phyloP scores from a whole-genome alignment of 1,284 basidiomycete genomes.

The Somion occarium region DNA sequence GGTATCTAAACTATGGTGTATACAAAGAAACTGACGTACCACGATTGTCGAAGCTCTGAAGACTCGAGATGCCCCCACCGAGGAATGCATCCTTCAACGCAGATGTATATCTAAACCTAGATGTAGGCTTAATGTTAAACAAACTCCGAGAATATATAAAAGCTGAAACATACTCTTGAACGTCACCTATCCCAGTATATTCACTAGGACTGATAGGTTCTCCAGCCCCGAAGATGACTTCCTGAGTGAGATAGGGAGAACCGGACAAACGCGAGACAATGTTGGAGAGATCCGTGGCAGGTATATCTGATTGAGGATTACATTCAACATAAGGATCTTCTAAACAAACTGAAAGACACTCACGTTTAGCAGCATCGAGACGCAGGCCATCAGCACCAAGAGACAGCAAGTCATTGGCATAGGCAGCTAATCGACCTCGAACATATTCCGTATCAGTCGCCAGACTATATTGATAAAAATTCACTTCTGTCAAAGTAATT shows the following conservation, averaged over 20 bases:
- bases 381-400: slow-evolving; percentile 63
- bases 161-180: slow-evolving; percentile 49
- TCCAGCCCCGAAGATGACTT: slow-evolving; percentile 49
- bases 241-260: slow-evolving; percentile 53
- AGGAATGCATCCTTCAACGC: slow-evolving; percentile 49
- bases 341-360: slow-evolving; percentile 11
- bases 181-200: slow-evolving; percentile 53
- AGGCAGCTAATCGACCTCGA: slow-evolving; percentile 44
- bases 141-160: neutral
- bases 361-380: slow-evolving; percentile 66
- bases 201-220: slow-evolving; percentile 52
- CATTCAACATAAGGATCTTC: neutral
- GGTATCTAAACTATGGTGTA: neutral
- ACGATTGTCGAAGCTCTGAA: slow-evolving; percentile 51
- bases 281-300: slow-evolving; percentile 45
- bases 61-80: slow-evolving; percentile 42
- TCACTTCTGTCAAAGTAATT: neutral
- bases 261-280: slow-evolving; percentile 42
- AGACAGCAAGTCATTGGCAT: slow-evolving; percentile 57
- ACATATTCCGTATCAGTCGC: slow-evolving; percentile 62
- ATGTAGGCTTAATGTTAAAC: neutral
- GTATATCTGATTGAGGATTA: slow-evolving; percentile 39
- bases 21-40: slow-evolving; percentile 30
- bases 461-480: slow-evolving; percentile 30
- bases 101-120: slow-evolving; percentile 59